These are phyloP conservation scores for Astrephomene gubernaculifera DNA, from an alignment of 139 green algal species.

Conservation along the genomic window DNA sequence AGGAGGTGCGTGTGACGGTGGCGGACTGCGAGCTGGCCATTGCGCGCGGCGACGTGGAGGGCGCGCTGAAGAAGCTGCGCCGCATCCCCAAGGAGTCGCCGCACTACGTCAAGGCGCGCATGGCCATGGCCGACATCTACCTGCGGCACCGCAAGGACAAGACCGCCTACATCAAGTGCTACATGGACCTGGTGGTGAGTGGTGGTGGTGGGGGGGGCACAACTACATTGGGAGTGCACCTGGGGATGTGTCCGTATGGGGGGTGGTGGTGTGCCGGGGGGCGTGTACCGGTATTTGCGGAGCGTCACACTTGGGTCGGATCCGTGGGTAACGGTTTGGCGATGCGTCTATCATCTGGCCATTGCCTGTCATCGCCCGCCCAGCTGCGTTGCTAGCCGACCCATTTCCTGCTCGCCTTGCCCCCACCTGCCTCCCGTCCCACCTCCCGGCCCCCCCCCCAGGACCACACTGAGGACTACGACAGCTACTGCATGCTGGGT, in stretches of 20 bases:
- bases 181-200: conserved; percentile 75
- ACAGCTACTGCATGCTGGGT: conserved; percentile 78
- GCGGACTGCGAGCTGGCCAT: conserved; percentile 78
- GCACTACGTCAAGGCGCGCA: conserved; percentile 69
- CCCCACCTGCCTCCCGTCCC: not conserved
- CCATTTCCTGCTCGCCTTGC: not conserved
- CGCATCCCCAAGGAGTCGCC: conserved; percentile 51
- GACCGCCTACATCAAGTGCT: conserved; percentile 72
- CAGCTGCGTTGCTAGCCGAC: too few species aligned
- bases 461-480: conserved; percentile 62
- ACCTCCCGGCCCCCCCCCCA: conserved; percentile 15
- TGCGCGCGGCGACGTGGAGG: conserved; percentile 65
- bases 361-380: too few species aligned
- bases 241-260: not conserved
- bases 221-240: not conserved
- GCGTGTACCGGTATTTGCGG: too few species aligned
- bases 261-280: not conserved
- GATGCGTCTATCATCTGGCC: too few species aligned
- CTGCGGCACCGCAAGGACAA: conserved; percentile 77
- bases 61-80: conserved; percentile 70
- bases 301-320: too few species aligned
- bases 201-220: not conserved
- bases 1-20: conserved; percentile 78
- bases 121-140: conserved; percentile 80
- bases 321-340: too few species aligned